Base-by-base conservation (phyloP, 2,329 filamentous ascomycete genomes). In the Aspergillus cejpii region DNA sequence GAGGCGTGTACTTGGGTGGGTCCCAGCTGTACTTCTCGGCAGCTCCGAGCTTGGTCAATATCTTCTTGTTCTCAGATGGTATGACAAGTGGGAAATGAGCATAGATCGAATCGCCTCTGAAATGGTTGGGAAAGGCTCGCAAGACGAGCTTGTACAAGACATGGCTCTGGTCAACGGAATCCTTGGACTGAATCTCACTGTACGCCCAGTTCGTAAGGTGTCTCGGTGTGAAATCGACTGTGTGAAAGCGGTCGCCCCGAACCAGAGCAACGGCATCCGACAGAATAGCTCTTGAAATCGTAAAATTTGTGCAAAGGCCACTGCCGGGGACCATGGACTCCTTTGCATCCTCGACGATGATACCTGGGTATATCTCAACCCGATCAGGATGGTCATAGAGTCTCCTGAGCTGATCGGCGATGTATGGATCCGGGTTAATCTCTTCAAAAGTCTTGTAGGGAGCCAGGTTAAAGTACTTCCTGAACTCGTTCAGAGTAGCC, bases 401-500 rank as follows among this genome's bases (percentile, higher is more conserved):
- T 24, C 69, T 60, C 47, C 64, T 67, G 49, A 71, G 62, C 52
- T 69, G 65, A 4, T 67, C 61, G 1, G 70, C 68, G 19, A 77
- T 68, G 15, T 68, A 63, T 2, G 71, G 70, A 43, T 78, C 74
- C 0, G 70, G 61, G 52, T 76, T 77, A 59, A 77, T 75, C 17
- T 74, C 71, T 37, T 76, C 69, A 43, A 78, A 78, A 1, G 65
- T 71, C 38, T 69, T 64, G 50, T 77, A 70, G 2, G 68, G 65
- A 19, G 69, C 61, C 45, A 82, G 57, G 23, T 76, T 76, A 45
- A 74, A 79, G 59, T 67, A 77, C 49, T 64, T 70, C 51, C 66
- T 74, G 61, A 73, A 75, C 54, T 70, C 76, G 52, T 84, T 84
- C 29, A 84, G 62, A 0, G 78, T 78, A 0, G 74, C 77, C 8